Percentiles rank a stretch among this genome's conserved stretches.
Conservation (phyloP, 352 stramenopile species). For the Globisporangium lucens region DNA sequence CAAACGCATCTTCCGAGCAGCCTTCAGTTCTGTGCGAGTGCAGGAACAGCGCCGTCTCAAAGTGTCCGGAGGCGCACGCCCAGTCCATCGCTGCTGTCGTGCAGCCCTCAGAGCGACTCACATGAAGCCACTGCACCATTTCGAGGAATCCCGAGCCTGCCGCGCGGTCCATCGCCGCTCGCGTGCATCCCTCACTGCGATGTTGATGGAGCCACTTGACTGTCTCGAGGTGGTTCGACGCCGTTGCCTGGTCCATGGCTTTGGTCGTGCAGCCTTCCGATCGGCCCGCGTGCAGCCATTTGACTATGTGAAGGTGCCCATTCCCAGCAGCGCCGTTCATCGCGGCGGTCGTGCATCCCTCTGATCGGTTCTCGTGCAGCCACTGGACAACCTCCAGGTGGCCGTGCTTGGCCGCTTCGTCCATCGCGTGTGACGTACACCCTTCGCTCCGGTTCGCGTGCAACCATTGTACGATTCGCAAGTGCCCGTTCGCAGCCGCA, state of each 20-base stretch:
- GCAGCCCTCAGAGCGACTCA: conserved; percentile 1
- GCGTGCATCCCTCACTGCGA: neutral
- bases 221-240: conserved; percentile 1
- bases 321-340: neutral
- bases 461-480: neutral
- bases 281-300: neutral
- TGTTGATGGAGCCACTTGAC: conserved; percentile 4
- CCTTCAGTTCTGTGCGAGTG: neutral
- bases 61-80: neutral
- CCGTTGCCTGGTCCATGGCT: conserved; percentile 1
- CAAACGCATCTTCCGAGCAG: neutral
- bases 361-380: conserved; percentile 17
- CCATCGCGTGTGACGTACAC: neutral
- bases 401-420: conserved; percentile 13
- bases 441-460: conserved; percentile 4
- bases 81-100: neutral
- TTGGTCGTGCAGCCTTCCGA: neutral
- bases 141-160: neutral
- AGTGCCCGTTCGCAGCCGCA: neutral
- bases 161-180: neutral
- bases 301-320: neutral
- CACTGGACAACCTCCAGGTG: conserved; percentile 32
- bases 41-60: neutral
- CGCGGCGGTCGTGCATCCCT: neutral
- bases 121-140: conserved; percentile 5